A percentile compares a stretch with the other conserved stretches of the same genome.
These are phyloP conservation scores for Cercospora sp. DNA, from an alignment of 2,329 filamentous ascomycete species.

Conservation along the genomic window DNA sequence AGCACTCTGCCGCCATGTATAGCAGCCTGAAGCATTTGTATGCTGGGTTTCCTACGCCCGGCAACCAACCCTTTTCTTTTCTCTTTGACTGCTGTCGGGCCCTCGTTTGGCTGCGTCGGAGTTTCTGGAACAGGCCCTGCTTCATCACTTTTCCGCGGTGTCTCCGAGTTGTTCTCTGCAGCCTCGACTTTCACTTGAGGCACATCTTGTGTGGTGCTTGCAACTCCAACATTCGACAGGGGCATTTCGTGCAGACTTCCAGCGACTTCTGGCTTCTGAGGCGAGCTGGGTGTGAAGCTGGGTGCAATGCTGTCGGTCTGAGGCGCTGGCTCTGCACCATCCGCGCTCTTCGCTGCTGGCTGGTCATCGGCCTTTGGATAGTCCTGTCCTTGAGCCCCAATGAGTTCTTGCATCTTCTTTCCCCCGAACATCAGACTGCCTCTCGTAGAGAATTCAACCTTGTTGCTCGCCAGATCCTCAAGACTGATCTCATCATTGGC, in stretches of 20 bases:
- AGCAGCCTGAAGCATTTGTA: conserved; percentile 41
- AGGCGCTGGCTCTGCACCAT: not conserved
- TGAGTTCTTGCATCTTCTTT: conserved; percentile 46
- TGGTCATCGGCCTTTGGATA: not conserved
- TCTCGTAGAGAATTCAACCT: conserved; percentile 60
- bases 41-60: conserved; percentile 38
- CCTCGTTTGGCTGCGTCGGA: not conserved
- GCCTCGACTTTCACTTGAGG: not conserved
- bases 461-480: conserved; percentile 52
- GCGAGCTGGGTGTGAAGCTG: not conserved
- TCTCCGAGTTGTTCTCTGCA: not conserved
- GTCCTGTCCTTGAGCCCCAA: conserved; percentile 30
- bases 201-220: not conserved
- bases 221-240: not conserved
- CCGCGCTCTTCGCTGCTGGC: not conserved
- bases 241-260: not conserved
- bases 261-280: not conserved
- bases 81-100: conserved; percentile 5
- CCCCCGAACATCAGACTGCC: conserved; percentile 61
- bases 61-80: conserved; percentile 19
- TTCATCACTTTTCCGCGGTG: not conserved
- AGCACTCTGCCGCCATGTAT: conserved; percentile 49
- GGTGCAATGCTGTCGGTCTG: not conserved
- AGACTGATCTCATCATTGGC: conserved; percentile 53
- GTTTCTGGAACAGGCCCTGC: not conserved